A percentile compares a stretch with the other conserved stretches of the same genome.
phyloP scores from a whole-genome alignment of 345 rosid species.

The Euphorbia tirucalli region DNA sequence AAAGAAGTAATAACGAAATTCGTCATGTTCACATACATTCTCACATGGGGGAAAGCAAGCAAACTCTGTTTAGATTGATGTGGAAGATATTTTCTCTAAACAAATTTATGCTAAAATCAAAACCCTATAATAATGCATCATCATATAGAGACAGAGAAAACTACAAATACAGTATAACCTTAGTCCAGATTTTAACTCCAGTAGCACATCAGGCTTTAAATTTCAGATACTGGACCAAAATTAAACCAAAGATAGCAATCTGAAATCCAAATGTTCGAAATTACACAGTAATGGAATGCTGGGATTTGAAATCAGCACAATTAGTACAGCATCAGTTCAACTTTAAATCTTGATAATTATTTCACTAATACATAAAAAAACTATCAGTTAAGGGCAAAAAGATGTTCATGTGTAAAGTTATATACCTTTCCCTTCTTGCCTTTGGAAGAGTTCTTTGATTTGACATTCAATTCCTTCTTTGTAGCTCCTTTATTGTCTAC shows the following conservation, averaged over 20 bases:
- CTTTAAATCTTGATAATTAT: background rate
- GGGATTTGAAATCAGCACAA: background rate
- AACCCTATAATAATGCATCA: background rate
- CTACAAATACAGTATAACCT: background rate
- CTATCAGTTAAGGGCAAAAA: background rate
- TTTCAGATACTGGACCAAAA: no score
- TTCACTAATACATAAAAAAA: background rate
- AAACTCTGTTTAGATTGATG: background rate
- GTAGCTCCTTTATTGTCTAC: constrained; percentile 31
- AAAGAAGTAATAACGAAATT: background rate
- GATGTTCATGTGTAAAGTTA: background rate
- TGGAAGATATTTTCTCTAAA: background rate
- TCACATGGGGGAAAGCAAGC: background rate
- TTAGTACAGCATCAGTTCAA: background rate
- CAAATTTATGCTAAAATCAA: background rate
- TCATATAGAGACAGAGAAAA: background rate
- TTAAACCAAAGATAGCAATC: no score
- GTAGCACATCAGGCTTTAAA: no score
- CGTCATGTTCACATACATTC: background rate
- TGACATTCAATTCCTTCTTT: constrained; percentile 43
- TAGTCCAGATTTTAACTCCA: no score
- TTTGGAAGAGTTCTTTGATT: constrained; percentile 61
- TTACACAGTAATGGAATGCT: background rate
- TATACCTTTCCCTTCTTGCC: constrained; percentile 80
- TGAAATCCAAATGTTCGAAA: no score